Evolutionary conservation across 139 green algal genomes (phyloP).

Genomic region (Chlamydomonas incerta): DNA sequence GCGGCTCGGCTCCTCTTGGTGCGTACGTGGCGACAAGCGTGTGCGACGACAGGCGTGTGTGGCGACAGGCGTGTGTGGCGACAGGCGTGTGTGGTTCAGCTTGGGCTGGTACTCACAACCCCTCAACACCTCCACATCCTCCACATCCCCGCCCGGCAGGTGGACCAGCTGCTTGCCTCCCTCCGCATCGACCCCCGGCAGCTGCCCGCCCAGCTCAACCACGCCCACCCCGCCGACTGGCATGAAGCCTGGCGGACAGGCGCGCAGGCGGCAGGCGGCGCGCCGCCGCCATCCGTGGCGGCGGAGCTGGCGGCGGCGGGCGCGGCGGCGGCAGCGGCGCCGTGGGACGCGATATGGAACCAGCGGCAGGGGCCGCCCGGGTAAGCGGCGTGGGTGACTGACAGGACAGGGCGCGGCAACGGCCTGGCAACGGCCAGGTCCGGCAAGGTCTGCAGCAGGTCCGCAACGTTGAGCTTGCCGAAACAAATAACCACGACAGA

Average conservation of each 20-base stretch:
- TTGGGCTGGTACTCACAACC: too few species aligned
- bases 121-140: too few species aligned
- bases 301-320: conserved; percentile 56
- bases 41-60: too few species aligned
- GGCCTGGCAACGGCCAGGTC: too few species aligned
- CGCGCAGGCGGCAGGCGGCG: neutral
- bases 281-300: conserved; percentile 19
- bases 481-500: too few species aligned
- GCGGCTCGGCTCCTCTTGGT: too few species aligned
- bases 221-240: conserved; percentile 46
- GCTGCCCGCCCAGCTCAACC: conserved; percentile 63
- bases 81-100: too few species aligned
- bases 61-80: too few species aligned
- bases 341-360: conserved; percentile 42
- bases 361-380: conserved; percentile 32
- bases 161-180: conserved; percentile 75
- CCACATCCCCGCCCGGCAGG: conserved; percentile 51
- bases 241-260: conserved; percentile 43
- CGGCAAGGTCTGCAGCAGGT: too few species aligned
- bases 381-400: neutral
- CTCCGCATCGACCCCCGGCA: conserved; percentile 75
- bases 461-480: too few species aligned
- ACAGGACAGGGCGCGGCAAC: too few species aligned
- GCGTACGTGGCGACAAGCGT: too few species aligned
- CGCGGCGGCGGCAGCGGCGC: conserved; percentile 26